Evolutionary conservation across 495 filamentous ascomycete genomes (phyloP).

Genomic region (Penicillium macrosclerotiorum): DNA sequence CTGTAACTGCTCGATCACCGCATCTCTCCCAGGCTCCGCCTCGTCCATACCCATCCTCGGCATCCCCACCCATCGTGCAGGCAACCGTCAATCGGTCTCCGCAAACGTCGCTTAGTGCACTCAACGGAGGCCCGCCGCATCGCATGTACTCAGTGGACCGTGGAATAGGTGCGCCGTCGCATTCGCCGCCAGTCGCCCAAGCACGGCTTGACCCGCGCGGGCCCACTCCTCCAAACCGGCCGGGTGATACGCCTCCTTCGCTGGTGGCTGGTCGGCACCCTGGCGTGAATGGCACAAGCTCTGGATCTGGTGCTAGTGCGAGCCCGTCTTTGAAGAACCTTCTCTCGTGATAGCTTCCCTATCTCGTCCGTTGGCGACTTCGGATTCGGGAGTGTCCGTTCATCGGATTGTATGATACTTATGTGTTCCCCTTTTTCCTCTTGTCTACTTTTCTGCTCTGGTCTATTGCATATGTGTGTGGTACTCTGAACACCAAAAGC

Average conservation of each 20-base stretch:
- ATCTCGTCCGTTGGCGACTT: conserved; percentile 2
- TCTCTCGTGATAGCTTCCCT: conserved; percentile 50
- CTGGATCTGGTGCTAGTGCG: conserved; percentile 59
- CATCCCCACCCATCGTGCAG: conserved; percentile 44
- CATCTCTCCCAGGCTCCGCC: conserved; percentile 36
- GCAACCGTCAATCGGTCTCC: conserved; percentile 44
- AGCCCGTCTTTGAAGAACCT: conserved; percentile 75
- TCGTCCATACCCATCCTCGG: conserved; percentile 45
- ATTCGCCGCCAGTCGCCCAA: conserved; percentile 38
- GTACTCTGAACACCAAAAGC: conserved; percentile 21
- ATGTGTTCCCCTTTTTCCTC: conserved; percentile 15
- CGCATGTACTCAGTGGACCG: conserved; percentile 38
- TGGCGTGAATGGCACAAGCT: conserved; percentile 34
- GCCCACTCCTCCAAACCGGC: conserved; percentile 31
- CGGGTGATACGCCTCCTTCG: conserved; percentile 33
- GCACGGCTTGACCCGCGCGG: conserved; percentile 35
- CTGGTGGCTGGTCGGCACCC: conserved; percentile 26
- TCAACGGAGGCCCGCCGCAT: conserved; percentile 38
- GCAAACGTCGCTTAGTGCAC: conserved; percentile 36
- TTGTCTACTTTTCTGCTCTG: conserved; percentile 6
- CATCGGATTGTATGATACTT: conserved; percentile 26
- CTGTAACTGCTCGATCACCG: conserved; percentile 39
- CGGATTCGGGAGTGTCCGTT: conserved; percentile 1
- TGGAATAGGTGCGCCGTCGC: conserved; percentile 32
- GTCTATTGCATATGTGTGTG: conserved; percentile 25